Conservation (phyloP, 768 basidiomycete genomes). For the Glaciozyma martinii region DNA sequence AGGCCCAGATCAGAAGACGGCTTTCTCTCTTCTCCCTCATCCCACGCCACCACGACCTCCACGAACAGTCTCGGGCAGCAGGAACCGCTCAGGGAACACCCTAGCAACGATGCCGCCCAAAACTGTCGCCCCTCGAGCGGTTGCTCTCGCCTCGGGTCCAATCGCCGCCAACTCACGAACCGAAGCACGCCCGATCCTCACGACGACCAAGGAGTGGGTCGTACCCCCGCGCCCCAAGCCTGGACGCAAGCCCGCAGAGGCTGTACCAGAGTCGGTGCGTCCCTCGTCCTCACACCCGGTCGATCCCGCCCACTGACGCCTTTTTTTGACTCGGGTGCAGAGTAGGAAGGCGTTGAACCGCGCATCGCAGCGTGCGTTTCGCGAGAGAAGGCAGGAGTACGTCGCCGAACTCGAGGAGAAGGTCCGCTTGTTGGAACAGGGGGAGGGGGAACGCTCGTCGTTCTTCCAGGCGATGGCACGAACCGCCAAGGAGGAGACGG, state of each 20-base stretch:
- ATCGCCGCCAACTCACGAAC: not conserved
- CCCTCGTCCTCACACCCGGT: not conserved
- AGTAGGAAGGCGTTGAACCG: conserved; percentile 4
- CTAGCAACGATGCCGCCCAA: too few species aligned
- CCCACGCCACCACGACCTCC: too few species aligned
- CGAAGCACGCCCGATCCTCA: not conserved
- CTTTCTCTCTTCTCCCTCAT: too few species aligned
- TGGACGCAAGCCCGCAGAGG: conserved; percentile 22
- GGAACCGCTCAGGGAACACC: too few species aligned
- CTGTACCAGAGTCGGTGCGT: conserved; percentile 13
- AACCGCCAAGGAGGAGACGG: conserved; percentile 21
- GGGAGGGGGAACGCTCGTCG: conserved; percentile 29
- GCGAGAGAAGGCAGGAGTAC: conserved; percentile 27
- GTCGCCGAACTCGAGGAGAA: conserved; percentile 29
- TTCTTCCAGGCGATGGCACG: conserved; percentile 31
- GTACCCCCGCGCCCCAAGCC: conserved; percentile 26
- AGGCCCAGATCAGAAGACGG: too few species aligned
- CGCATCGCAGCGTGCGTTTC: conserved; percentile 20
- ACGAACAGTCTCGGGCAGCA: too few species aligned
- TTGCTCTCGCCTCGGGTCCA: too few species aligned
- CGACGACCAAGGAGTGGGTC: conserved; percentile 23
- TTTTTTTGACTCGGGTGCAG: not conserved
- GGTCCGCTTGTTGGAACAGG: conserved; percentile 25
- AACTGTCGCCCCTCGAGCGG: too few species aligned
- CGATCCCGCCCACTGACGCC: not conserved